Evolutionary conservation across 2,329 filamentous ascomycete species (phyloP).

Genomic region (Alternaria burnsii): DNA sequence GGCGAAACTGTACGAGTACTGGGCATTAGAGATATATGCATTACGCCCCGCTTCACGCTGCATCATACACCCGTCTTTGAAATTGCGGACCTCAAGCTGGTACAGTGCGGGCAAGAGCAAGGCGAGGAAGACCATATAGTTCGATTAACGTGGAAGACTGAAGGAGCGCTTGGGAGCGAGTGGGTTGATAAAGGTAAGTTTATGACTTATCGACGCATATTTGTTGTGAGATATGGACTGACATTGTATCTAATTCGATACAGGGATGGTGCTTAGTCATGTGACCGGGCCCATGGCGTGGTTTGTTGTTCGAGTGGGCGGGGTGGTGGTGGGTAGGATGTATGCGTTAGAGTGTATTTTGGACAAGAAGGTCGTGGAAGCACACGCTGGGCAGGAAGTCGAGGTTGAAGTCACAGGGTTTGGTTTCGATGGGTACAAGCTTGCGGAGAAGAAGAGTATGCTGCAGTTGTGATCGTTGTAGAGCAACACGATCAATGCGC

Average conservation of each 20-base stretch:
- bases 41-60: slow-evolving; percentile 13
- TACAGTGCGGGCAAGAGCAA: slow-evolving; percentile 17
- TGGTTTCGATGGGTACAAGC: slow-evolving; percentile 3
- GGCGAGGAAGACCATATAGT: too few species aligned
- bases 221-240: too few species aligned
- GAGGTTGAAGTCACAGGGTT: slow-evolving; percentile 6
- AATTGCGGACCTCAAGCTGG: slow-evolving; percentile 27
- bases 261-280: slow-evolving; percentile 39
- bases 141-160: too few species aligned
- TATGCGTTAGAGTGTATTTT: slow-evolving; percentile 44
- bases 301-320: slow-evolving; percentile 39
- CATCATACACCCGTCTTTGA: not conserved
- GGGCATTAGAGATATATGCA: slow-evolving; percentile 28
- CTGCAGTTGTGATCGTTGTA: not conserved
- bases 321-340: slow-evolving; percentile 30
- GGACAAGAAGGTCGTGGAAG: slow-evolving; percentile 18
- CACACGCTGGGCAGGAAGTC: not conserved
- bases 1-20: slow-evolving; percentile 7
- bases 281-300: slow-evolving; percentile 48
- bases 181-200: too few species aligned
- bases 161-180: too few species aligned
- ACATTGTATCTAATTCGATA: too few species aligned
- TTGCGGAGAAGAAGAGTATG: not conserved
- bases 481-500: not conserved
- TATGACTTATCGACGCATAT: too few species aligned